Evolutionary conservation across 2,329 filamentous ascomycete genomes (phyloP), one percentile per base, ranked within the genome.

Genomic region (Microcyclospora pomicola): DNA sequence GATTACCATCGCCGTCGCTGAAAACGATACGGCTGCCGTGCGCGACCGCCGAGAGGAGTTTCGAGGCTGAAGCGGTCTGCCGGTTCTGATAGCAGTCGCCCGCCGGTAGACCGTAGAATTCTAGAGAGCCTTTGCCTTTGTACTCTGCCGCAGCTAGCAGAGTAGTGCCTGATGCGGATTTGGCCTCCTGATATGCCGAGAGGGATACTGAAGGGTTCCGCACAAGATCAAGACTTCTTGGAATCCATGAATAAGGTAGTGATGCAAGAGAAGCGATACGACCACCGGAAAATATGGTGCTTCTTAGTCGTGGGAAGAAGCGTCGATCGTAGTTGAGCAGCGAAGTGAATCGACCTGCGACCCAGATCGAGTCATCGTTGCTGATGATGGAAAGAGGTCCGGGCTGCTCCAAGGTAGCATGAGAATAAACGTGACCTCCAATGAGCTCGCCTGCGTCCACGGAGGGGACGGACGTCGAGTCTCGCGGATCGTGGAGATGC

Each of bases 241-340:
- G 71, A 1, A 80, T 70, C 52, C 78, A 80, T 0, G 79, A 73
- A 44, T 76, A 74, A 0, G 81, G 80, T 9, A 87, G 63, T 0
- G 77, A 76, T 0, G 80, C 64, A 42, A 94, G 65, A 41, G 77
- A 78, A 37, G 81, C 84, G 9, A 95, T 69, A 5, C 80, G 70
- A 0, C 82, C 84, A 2, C 87, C 87, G 0, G 85, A 93, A 59
- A 93, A 77, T 9, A 94, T 77, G 1, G 84, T 84, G 5, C 76
- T 79, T 42, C 76, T 72, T 6, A 94, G 71, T 12, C 73, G 73
- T 0, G 85, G 83, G 51, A 95, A 92, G 59, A 75, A 84, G 33
- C 88, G 79, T 3, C 86, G 75, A 54, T 95, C 86, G 60, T 94
- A 96, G 54, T 85, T 80, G 3, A 95, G 66, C 40, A 95, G 83